Percentiles rank a stretch among this genome's conserved stretches.
These are phyloP conservation scores for Prunus salicina DNA, from an alignment of 306 rosid genomes.

Conservation along the genomic window DNA sequence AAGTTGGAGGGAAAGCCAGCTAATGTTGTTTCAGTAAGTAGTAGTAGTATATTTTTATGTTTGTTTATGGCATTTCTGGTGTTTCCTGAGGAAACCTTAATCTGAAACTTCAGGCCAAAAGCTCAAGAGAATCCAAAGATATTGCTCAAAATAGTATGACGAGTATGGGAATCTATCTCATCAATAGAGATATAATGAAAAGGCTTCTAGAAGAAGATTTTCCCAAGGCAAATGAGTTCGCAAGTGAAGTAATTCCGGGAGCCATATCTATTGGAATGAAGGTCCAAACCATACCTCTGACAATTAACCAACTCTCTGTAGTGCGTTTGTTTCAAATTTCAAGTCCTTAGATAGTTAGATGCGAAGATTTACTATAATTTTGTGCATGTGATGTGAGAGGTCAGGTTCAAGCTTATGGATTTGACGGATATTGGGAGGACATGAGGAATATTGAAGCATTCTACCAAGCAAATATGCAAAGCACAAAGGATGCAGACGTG, in stretches of 20 bases:
- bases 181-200: constrained; percentile 25
- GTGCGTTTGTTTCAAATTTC: too few species aligned
- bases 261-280: constrained; percentile 40
- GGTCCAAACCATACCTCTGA: constrained; percentile 13
- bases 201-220: constrained; percentile 31
- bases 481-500: constrained; percentile 21
- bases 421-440: constrained; percentile 45
- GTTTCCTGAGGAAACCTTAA: background rate
- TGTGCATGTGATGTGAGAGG: background rate
- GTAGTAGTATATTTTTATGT: background rate
- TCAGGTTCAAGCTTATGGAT: constrained; percentile 31
- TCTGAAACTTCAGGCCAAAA: constrained; percentile 18
- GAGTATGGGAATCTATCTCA: constrained; percentile 42
- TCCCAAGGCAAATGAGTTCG: constrained; percentile 29
- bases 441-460: constrained; percentile 39
- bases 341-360: background rate
- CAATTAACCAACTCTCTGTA: too few species aligned
- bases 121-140: constrained; percentile 6
- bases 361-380: background rate
- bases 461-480: constrained; percentile 40
- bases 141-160: constrained; percentile 2
- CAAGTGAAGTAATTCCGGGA: constrained; percentile 39
- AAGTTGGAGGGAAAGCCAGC: constrained; percentile 5
- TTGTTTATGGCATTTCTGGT: background rate
- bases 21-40: constrained; percentile 20